These are phyloP conservation scores for Basipetospora chlamydospora DNA, from an alignment of 2,329 filamentous ascomycete species.

Conservation along the genomic window DNA sequence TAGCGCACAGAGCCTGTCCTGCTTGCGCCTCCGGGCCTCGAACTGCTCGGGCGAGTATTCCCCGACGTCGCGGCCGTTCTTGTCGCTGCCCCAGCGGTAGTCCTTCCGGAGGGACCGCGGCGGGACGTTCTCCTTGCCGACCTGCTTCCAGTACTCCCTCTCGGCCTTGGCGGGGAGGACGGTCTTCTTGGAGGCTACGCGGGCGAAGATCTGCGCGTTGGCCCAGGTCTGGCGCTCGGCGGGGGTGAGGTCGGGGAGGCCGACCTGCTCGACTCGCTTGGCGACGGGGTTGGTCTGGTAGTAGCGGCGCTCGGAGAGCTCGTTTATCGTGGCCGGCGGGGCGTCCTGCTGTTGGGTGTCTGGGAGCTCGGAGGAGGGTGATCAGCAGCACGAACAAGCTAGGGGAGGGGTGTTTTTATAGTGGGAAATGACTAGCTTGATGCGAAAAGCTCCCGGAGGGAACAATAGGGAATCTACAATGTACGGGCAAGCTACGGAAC, in stretches of 20 bases:
- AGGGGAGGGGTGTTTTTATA: no score
- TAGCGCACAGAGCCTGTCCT: slow-evolving; percentile 27
- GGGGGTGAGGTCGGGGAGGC: slow-evolving; percentile 28
- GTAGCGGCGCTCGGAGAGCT: slow-evolving; percentile 31
- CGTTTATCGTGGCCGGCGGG: slow-evolving; percentile 29
- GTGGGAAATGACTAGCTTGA: no score
- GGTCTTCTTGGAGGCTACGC: slow-evolving; percentile 21
- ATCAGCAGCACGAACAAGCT: no score
- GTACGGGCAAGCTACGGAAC: no score
- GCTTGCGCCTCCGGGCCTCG: slow-evolving; percentile 25
- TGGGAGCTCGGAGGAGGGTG: no score
- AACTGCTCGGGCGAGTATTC: slow-evolving; percentile 33
- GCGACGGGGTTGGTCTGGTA: slow-evolving; percentile 35
- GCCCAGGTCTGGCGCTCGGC: slow-evolving; percentile 34
- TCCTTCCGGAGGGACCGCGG: slow-evolving; percentile 24
- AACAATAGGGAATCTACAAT: no score
- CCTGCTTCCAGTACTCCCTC: slow-evolving; percentile 42
- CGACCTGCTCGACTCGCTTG: slow-evolving; percentile 26
- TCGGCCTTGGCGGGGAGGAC: slow-evolving; percentile 30
- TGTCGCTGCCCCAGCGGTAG: slow-evolving; percentile 36
- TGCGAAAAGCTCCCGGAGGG: no score
- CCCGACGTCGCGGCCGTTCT: slow-evolving; percentile 31
- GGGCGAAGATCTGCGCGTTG: slow-evolving; percentile 29
- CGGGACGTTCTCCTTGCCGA: slow-evolving; percentile 36
- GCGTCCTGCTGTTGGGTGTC: neutral